Evolutionary conservation across 768 basidiomycete species (phyloP).

Genomic region (Mycena epipterygia): DNA sequence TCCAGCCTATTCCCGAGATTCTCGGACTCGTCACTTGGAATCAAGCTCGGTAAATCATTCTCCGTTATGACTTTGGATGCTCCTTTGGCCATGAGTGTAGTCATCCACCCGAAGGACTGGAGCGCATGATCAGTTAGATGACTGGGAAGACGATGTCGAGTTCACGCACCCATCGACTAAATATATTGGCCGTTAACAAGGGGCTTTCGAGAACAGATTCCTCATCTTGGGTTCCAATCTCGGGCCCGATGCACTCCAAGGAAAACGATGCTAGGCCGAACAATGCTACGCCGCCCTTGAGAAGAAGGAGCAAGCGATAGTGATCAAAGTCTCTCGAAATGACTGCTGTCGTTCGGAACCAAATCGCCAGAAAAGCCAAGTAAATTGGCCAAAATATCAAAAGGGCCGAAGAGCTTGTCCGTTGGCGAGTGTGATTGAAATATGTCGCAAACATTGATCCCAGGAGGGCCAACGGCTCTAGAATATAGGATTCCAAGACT

Average conservation of each 20-base stretch:
- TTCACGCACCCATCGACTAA: conserved; percentile 72
- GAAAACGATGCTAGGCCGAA: conserved; percentile 69
- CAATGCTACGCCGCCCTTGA: conserved; percentile 58
- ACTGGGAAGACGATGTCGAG: not conserved
- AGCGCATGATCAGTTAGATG: conserved; percentile 6
- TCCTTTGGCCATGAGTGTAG: conserved; percentile 81
- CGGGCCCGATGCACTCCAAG: conserved; percentile 81
- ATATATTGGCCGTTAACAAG: conserved; percentile 82
- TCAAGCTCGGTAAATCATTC: conserved; percentile 85
- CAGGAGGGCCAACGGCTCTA: conserved; percentile 70
- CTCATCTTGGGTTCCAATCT: conserved; percentile 52
- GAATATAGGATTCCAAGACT: conserved; percentile 63
- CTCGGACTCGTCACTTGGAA: conserved; percentile 76
- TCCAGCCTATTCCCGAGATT: conserved; percentile 75
- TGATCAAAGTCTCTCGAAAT: conserved; percentile 41
- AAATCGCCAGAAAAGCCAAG: conserved; percentile 59
- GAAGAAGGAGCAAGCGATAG: conserved; percentile 51
- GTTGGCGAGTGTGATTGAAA: conserved; percentile 73
- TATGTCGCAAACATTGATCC: conserved; percentile 66
- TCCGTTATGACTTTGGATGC: conserved; percentile 79
- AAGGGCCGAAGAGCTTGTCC: conserved; percentile 75
- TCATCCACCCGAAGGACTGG: conserved; percentile 89
- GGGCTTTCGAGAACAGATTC: conserved; percentile 73
- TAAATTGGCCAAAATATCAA: conserved; percentile 90
- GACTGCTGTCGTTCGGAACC: conserved; percentile 70